Evolutionary conservation across 2,329 filamentous ascomycete species (phyloP).

Genomic region (Pseudocercospora macadamiae): DNA sequence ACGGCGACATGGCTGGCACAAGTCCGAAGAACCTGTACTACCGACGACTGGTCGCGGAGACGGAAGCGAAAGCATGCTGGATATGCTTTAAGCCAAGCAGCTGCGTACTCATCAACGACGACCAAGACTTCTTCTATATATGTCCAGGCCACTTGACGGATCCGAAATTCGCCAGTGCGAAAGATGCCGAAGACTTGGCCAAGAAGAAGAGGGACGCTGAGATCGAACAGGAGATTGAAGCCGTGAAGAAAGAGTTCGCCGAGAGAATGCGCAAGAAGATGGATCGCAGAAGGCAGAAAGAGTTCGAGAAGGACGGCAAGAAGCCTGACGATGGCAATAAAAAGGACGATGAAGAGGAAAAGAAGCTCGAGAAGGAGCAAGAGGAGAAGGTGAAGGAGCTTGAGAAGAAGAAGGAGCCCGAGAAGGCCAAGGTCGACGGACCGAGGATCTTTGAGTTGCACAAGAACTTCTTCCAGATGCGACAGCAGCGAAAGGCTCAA

Average conservation of each 20-base stretch:
- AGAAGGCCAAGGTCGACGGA: slow-evolving; percentile 65
- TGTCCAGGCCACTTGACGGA: slow-evolving; percentile 84
- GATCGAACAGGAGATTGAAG: slow-evolving; percentile 52
- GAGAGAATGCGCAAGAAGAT: slow-evolving; percentile 51
- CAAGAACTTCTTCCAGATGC: slow-evolving; percentile 87
- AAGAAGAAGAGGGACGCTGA: slow-evolving; percentile 59
- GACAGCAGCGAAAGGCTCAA: slow-evolving; percentile 76
- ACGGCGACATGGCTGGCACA: slow-evolving; percentile 42
- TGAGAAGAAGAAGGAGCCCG: slow-evolving; percentile 58
- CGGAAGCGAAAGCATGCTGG: slow-evolving; percentile 80
- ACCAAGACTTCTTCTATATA: slow-evolving; percentile 87
- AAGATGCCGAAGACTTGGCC: slow-evolving; percentile 65
- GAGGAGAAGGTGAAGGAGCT: slow-evolving; percentile 47
- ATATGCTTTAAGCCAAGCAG: slow-evolving; percentile 88
- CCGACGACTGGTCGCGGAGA: slow-evolving; percentile 82
- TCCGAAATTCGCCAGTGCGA: slow-evolving; percentile 72
- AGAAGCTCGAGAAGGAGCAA: slow-evolving; percentile 45
- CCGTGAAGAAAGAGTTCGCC: slow-evolving; percentile 55
- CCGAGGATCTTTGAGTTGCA: slow-evolving; percentile 83
- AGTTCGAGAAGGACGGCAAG: slow-evolving; percentile 41
- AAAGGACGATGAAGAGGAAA: slow-evolving; percentile 62
- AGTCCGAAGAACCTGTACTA: slow-evolving; percentile 72
- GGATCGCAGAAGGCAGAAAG: slow-evolving; percentile 43
- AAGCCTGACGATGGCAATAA: slow-evolving; percentile 79
- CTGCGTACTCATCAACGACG: slow-evolving; percentile 87